Conservation (phyloP, 1,284 basidiomycete genomes). For the Melanopsichium pennsylvanicum region DNA sequence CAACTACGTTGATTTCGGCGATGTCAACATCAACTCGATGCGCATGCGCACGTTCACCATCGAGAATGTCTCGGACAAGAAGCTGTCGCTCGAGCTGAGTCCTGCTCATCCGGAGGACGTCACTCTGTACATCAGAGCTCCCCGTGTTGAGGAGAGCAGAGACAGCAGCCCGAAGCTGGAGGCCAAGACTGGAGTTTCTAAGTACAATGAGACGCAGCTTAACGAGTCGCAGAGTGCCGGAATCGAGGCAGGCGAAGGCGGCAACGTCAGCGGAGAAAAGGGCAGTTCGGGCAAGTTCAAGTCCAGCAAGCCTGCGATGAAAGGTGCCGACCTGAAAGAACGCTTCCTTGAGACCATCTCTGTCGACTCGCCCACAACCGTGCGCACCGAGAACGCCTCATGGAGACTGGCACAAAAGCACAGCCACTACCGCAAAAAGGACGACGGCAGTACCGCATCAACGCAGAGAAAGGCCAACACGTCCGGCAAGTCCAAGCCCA, state of each 20-base stretch:
- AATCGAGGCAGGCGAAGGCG: conserved; percentile 8
- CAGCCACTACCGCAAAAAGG: conserved; percentile 49
- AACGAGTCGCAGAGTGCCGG: conserved; percentile 5
- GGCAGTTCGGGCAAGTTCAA: conserved; percentile 12
- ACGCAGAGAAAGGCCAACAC: conserved; percentile 23
- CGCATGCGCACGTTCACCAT: conserved; percentile 68
- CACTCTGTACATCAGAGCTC: conserved; percentile 67
- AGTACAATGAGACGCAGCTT: conserved; percentile 23
- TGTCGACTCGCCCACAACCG: conserved; percentile 57
- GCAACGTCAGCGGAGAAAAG: neutral
- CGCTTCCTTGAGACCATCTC: conserved; percentile 69
- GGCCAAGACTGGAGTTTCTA: conserved; percentile 11
- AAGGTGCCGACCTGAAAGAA: conserved; percentile 66
- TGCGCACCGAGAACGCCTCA: conserved; percentile 57
- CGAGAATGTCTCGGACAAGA: conserved; percentile 67
- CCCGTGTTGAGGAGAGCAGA: neutral
- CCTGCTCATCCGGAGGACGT: conserved; percentile 69
- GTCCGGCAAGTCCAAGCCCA: conserved; percentile 38
- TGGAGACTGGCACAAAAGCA: conserved; percentile 60
- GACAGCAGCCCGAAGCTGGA: conserved; percentile 31
- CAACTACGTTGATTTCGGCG: conserved; percentile 70
- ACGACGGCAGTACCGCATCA: conserved; percentile 25
- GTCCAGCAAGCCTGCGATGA: conserved; percentile 29
- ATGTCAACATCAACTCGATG: conserved; percentile 69
- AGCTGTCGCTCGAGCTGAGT: conserved; percentile 67